These are phyloP conservation scores for Penicillium egyptiacum DNA, from an alignment of 495 filamentous ascomycete species.

Conservation along the genomic window DNA sequence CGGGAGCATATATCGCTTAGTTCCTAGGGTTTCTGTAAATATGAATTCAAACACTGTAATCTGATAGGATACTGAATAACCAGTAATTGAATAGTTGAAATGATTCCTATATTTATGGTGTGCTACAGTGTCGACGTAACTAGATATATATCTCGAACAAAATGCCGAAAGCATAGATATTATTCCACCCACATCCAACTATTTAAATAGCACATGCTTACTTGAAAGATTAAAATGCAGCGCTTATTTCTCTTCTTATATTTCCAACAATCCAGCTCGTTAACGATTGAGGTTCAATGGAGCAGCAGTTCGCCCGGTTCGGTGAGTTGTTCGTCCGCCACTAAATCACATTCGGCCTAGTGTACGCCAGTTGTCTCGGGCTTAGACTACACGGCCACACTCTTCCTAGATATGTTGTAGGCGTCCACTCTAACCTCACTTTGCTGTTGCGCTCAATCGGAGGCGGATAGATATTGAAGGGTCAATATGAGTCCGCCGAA, in stretches of 20 bases:
- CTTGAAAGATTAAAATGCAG: neutral
- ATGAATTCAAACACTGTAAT: neutral
- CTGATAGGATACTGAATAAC: neutral
- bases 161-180: neutral
- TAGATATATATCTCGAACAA: neutral
- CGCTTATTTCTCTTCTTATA: neutral
- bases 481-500: neutral
- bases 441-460: neutral
- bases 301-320: slow-evolving; percentile 1
- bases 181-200: neutral
- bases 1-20: too few relatives aligned
- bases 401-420: too few relatives aligned
- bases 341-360: neutral
- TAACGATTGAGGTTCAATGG: neutral
- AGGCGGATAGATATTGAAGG: neutral
- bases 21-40: neutral
- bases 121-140: neutral
- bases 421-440: neutral
- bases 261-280: neutral
- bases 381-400: neutral
- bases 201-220: neutral
- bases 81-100: neutral
- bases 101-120: neutral
- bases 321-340: neutral
- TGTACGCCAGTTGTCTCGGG: neutral